A percentile compares a stretch with the other conserved stretches of the same genome.
phyloP scores from a whole-genome alignment of 2,329 filamentous ascomycete species.

The Thelonectria discophora region DNA sequence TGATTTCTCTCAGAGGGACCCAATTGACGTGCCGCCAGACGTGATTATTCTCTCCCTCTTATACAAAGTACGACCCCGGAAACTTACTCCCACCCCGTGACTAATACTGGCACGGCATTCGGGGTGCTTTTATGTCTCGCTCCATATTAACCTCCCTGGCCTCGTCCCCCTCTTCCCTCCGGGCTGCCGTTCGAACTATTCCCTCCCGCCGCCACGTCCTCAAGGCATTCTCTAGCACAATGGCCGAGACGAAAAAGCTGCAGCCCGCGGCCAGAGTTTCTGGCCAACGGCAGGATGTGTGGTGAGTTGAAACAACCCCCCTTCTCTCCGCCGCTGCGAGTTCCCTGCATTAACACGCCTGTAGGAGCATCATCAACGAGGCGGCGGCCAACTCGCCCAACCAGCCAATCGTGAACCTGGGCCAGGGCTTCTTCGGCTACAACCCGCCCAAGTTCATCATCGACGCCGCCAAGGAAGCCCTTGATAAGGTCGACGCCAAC shows the following conservation, averaged over 20 bases:
- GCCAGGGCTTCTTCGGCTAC: constrained; percentile 84
- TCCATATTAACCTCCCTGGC: constrained; percentile 41
- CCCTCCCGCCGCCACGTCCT: constrained; percentile 30
- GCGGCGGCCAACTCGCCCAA: constrained; percentile 69
- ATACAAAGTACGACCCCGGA: neutral
- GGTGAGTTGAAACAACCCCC: constrained; percentile 48
- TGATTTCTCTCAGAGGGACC: constrained; percentile 4
- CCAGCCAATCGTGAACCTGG: constrained; percentile 72
- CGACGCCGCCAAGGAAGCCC: constrained; percentile 87
- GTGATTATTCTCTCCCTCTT: constrained; percentile 9
- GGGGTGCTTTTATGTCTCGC: constrained; percentile 39
- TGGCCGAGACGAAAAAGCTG: constrained; percentile 56
- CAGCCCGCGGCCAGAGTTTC: constrained; percentile 61
- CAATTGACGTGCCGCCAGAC: constrained; percentile 23
- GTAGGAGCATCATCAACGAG: constrained; percentile 72
- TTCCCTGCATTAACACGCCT: neutral
- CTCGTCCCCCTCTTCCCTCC: constrained; percentile 33
- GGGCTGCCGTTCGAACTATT: constrained; percentile 32
- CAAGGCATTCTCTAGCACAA: constrained; percentile 45
- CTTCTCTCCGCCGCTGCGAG: no score
- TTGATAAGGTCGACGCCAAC: constrained; percentile 95
- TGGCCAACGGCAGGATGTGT: constrained; percentile 62
- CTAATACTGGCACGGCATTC: constrained; percentile 20
- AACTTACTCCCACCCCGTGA: constrained; percentile 13
- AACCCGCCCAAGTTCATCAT: constrained; percentile 93